Base-by-base conservation (phyloP, 2,329 filamentous ascomycete species). In the Cladobotryum mycophilum region DNA sequence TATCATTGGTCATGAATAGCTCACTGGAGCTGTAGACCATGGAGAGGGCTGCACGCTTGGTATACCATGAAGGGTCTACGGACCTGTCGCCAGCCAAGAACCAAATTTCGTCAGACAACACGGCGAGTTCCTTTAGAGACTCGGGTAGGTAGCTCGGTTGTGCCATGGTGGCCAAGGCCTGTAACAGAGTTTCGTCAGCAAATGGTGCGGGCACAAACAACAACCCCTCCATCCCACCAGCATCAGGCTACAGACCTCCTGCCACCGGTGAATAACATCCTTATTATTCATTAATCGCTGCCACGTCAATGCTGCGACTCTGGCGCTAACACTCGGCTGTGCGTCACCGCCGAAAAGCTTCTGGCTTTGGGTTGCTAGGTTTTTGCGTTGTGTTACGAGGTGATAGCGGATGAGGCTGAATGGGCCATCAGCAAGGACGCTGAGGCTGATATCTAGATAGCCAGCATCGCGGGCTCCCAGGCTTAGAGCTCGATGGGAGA, bases 1-100 rank as follows among this genome's bases (percentile, higher is more conserved):
- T 76, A 68, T 97, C 93, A 53, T 86, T 90, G 18, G 90, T 96
- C 90, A 97, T 96, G 70, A 91, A 95, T 5, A 96, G 74, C 70
- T 99, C 93, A 50, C 85, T 80, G 34, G 84, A 82, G 47, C 89
- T 89, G 60, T 82, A 83, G 40, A 80, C 73, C 58, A 76, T 69
- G 34, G 79, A 78, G 9, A 82, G 67, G 17, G 74, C 75, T 3
- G 73, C 78, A 45, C 80, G 77, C 64, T 82, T 82, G 51, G 78
- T 74, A 62, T 99, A 99, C 93, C 93, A 99, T 4, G 83, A 85
- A 4, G 82, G 80, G 67, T 97, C 91, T 53, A 96, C 88, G 18
- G 84, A 80, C 18, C 72, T 76, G 67, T 97, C 93, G 46, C 89
- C 89, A 0, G 92, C 82, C 4, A 96, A 80, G 62, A 87, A 90